These are phyloP conservation scores for Metschnikowia picachoensis DNA, from an alignment of 805 yeast genomes.

Conservation along the genomic window DNA sequence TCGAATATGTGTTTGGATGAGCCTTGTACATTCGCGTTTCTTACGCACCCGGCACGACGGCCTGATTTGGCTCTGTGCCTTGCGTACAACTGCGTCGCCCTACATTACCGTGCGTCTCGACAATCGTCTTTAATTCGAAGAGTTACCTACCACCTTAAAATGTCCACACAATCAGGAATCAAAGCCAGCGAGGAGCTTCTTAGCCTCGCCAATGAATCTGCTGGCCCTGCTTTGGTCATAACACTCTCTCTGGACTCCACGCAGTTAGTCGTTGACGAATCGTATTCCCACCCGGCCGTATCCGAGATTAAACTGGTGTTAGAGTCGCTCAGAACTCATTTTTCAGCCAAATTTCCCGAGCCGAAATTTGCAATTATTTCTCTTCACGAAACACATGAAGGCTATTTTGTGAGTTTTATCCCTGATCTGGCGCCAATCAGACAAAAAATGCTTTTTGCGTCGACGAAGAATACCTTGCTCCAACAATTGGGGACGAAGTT, in stretches of 20 bases:
- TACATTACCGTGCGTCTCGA: slow-evolving; percentile 2
- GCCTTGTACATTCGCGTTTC: slow-evolving; percentile 1
- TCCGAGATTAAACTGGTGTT: slow-evolving; percentile 19
- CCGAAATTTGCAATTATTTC: slow-evolving; percentile 34
- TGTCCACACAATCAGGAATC: slow-evolving; percentile 46
- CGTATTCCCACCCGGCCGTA: slow-evolving; percentile 15
- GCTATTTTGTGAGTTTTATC: slow-evolving; percentile 71
- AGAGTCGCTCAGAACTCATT: slow-evolving; percentile 19
- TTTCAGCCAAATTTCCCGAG: slow-evolving; percentile 27
- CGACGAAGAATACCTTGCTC: slow-evolving; percentile 73
- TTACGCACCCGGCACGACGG: slow-evolving; percentile 5
- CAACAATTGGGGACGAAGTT: slow-evolving; percentile 70
- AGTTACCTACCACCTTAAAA: slow-evolving; percentile 7
- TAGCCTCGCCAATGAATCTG: slow-evolving; percentile 40
- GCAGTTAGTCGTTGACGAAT: slow-evolving; percentile 28
- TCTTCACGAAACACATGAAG: slow-evolving; percentile 12
- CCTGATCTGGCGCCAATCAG: slow-evolving; percentile 84
- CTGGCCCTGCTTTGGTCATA: slow-evolving; percentile 26
- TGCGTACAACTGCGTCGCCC: slow-evolving; percentile 1
- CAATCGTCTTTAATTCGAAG: background rate
- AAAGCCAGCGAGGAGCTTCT: slow-evolving; percentile 41
- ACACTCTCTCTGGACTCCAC: slow-evolving; percentile 33
- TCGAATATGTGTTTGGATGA: background rate
- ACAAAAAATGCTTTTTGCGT: slow-evolving; percentile 90
- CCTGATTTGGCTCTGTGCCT: background rate